Percentiles rank a stretch among this genome's conserved stretches.
Evolutionary conservation across 768 basidiomycete genomes (phyloP).

Genomic region (Coprinopsis strossmayeri): DNA sequence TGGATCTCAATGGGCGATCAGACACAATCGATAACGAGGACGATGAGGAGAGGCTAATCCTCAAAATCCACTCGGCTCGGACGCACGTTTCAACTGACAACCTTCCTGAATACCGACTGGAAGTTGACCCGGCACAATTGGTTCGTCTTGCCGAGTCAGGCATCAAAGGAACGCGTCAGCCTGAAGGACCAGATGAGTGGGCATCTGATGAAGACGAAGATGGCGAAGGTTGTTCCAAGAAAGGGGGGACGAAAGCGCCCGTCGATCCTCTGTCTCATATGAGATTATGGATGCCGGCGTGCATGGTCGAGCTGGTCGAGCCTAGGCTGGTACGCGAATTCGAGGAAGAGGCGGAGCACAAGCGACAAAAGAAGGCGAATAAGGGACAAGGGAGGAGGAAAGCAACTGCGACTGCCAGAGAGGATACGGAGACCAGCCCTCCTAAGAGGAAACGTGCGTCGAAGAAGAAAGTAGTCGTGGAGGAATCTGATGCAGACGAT

Average conservation of each 20-base stretch:
- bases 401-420: constrained; percentile 5
- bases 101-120: constrained; percentile 73
- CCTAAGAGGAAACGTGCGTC: constrained; percentile 2
- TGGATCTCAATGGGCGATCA: constrained; percentile 24
- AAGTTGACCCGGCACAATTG: constrained; percentile 62
- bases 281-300: constrained; percentile 80
- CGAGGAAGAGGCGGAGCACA: constrained; percentile 42
- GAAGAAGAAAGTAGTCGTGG: neutral
- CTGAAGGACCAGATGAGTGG: constrained; percentile 45
- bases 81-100: constrained; percentile 66
- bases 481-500: neutral
- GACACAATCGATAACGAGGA: constrained; percentile 26
- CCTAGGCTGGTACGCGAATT: constrained; percentile 59
- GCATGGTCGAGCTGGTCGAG: constrained; percentile 63
- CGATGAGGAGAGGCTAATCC: constrained; percentile 39
- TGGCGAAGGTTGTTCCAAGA: constrained; percentile 36
- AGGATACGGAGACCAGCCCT: neutral
- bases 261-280: constrained; percentile 50
- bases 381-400: constrained; percentile 24
- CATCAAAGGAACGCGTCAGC: constrained; percentile 51
- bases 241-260: constrained; percentile 21
- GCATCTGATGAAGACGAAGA: constrained; percentile 39
- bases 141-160: constrained; percentile 61
- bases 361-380: constrained; percentile 42
- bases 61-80: constrained; percentile 61